Conservation (phyloP, 2,329 filamentous ascomycete species). For the Trichoderma citrinoviride region DNA sequence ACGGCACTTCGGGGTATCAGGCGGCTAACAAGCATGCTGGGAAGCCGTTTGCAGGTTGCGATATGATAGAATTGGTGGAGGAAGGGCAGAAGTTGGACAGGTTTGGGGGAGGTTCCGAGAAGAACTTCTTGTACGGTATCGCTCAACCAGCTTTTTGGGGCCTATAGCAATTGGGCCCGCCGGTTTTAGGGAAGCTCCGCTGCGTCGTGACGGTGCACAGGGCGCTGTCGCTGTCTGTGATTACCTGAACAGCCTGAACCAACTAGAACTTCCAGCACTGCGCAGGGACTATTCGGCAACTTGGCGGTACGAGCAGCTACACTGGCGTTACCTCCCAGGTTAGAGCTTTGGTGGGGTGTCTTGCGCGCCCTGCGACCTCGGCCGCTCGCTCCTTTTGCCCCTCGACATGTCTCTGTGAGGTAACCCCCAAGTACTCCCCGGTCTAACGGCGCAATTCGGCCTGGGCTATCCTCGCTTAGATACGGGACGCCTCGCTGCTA, state of each 20-base stretch:
- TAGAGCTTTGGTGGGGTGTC: neutral
- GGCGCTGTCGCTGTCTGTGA: neutral
- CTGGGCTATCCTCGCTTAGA: constrained; percentile 12
- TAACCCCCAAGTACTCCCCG: constrained; percentile 1
- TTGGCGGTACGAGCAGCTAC: too few species aligned
- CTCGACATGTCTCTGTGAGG: neutral
- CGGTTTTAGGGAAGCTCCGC: constrained; percentile 15
- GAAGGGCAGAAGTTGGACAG: neutral
- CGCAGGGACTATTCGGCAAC: too few species aligned
- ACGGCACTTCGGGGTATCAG: constrained; percentile 58
- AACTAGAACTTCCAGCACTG: too few species aligned
- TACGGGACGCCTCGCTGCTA: constrained; percentile 4
- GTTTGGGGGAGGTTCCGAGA: constrained; percentile 8
- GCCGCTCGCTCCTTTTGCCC: constrained; percentile 4
- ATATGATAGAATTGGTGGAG: constrained; percentile 24
- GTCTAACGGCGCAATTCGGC: constrained; percentile 14
- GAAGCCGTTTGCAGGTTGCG: constrained; percentile 22
- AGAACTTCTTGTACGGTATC: neutral
- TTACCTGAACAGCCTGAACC: too few species aligned
- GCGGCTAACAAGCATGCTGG: constrained; percentile 59
- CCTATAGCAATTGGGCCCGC: constrained; percentile 9
- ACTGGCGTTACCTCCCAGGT: too few species aligned
- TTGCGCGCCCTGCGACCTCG: neutral
- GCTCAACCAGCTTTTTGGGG: neutral
- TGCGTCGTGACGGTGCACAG: neutral